Percentiles rank a stretch among this genome's conserved stretches.
Conservation (phyloP, 495 filamentous ascomycete genomes). For the Usnea hakonensis region DNA sequence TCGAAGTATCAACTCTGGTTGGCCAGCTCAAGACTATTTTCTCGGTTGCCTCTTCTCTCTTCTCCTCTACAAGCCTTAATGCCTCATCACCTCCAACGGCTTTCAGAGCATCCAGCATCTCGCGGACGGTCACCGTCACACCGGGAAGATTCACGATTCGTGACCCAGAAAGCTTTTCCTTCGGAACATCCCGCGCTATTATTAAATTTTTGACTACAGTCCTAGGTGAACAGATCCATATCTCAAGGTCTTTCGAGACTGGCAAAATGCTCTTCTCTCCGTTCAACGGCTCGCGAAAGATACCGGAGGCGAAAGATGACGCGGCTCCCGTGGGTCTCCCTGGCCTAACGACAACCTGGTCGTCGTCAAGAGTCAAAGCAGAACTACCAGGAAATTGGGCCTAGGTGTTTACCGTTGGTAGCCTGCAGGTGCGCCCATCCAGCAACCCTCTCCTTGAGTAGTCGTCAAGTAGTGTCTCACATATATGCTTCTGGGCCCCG, state of each 20-base stretch:
- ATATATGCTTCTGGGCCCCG: constrained; percentile 71
- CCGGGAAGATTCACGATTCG: constrained; percentile 68
- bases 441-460: constrained; percentile 63
- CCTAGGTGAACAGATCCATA: constrained; percentile 63
- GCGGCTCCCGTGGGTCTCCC: constrained; percentile 71
- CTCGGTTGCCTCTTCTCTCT: constrained; percentile 57
- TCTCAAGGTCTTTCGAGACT: constrained; percentile 41
- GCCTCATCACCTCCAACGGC: constrained; percentile 63
- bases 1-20: constrained; percentile 53
- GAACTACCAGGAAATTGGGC: not conserved
- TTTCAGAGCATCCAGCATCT: constrained; percentile 67
- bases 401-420: constrained; percentile 54
- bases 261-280: constrained; percentile 61
- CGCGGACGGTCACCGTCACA: constrained; percentile 59
- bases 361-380: not conserved
- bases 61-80: constrained; percentile 55
- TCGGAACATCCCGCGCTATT: constrained; percentile 50
- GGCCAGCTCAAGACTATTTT: constrained; percentile 70
- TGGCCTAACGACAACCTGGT: constrained; percentile 50
- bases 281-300: constrained; percentile 58
- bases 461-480: constrained; percentile 67
- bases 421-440: constrained; percentile 57
- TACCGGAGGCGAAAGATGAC: constrained; percentile 64
- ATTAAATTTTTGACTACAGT: constrained; percentile 65
- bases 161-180: constrained; percentile 43